Conservation (phyloP, 2,329 filamentous ascomycete species). For the Arachnomyces sp. region DNA sequence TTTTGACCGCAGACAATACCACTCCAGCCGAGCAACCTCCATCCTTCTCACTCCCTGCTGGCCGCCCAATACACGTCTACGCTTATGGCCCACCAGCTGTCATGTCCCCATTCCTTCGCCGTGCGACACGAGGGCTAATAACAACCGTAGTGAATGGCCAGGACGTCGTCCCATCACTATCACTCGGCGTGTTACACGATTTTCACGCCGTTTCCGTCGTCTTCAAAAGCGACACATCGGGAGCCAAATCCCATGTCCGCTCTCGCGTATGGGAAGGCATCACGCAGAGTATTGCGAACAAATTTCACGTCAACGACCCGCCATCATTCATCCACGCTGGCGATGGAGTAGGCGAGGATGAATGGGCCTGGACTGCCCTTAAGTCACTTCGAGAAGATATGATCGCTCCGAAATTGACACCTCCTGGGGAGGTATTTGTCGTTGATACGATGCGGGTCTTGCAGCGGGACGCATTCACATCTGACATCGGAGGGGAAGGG, state of each 20-base stretch:
- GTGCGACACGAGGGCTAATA: slow-evolving; percentile 64
- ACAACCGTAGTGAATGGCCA: slow-evolving; percentile 67
- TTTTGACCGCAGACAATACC: slow-evolving; percentile 25
- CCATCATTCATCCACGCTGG: slow-evolving; percentile 37
- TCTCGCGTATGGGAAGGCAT: slow-evolving; percentile 60
- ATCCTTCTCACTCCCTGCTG: slow-evolving; percentile 51
- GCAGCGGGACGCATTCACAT: slow-evolving; percentile 57
- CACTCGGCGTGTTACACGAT: slow-evolving; percentile 66
- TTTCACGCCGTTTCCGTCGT: slow-evolving; percentile 64
- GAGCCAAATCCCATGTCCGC: slow-evolving; percentile 60
- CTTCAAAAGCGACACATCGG: slow-evolving; percentile 64
- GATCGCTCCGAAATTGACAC: slow-evolving; percentile 61
- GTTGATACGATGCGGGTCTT: slow-evolving; percentile 63
- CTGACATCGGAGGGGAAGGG: slow-evolving; percentile 35
- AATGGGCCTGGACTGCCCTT: slow-evolving; percentile 63
- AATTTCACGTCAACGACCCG: slow-evolving; percentile 50
- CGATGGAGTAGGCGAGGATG: slow-evolving; percentile 52
- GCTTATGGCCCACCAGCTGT: slow-evolving; percentile 69
- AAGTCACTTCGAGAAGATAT: slow-evolving; percentile 60
- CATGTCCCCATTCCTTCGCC: slow-evolving; percentile 62
- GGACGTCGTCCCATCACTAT: slow-evolving; percentile 67
- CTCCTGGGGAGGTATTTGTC: slow-evolving; percentile 68
- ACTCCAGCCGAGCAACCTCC: slow-evolving; percentile 7
- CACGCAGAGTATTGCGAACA: slow-evolving; percentile 53
- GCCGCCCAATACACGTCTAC: slow-evolving; percentile 69